These are phyloP conservation scores for Bassia scoparia DNA, from an alignment of 148 eudicot genomes.

Conservation along the genomic window DNA sequence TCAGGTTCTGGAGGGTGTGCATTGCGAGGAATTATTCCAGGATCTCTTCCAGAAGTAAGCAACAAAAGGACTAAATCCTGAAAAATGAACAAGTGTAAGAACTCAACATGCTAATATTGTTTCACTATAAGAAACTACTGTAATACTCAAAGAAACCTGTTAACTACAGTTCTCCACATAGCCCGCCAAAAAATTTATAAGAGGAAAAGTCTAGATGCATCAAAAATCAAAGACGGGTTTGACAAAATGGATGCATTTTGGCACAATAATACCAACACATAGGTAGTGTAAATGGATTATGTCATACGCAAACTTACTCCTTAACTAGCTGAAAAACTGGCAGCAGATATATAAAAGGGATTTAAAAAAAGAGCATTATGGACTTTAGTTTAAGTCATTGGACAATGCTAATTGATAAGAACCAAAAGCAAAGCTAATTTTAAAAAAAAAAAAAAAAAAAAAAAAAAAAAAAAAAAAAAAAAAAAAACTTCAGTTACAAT, in stretches of 20 bases:
- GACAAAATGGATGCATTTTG: background rate
- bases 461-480: too few relatives aligned
- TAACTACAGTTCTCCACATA: background rate
- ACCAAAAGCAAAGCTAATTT: too few relatives aligned
- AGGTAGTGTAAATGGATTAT: background rate
- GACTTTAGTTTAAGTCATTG: too few relatives aligned
- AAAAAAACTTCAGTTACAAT: too few relatives aligned
- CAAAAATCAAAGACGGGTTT: background rate
- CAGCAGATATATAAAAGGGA: too few relatives aligned
- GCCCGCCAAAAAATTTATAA: background rate
- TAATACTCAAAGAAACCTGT: background rate
- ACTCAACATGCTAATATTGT: background rate
- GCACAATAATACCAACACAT: background rate
- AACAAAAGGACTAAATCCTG: conserved; percentile 84
- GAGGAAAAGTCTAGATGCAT: too few relatives aligned
- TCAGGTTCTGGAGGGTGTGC: conserved; percentile 97
- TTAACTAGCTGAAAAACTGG: background rate
- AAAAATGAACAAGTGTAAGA: conserved; percentile 10
- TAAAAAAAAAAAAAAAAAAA: too few relatives aligned
- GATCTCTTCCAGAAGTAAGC: conserved; percentile 94
- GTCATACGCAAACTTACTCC: background rate
- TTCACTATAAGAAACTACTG: background rate
- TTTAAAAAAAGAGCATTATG: too few relatives aligned
- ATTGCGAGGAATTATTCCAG: conserved; percentile 96
- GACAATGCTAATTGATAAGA: too few relatives aligned